Evolutionary conservation across 148 eudicot genomes (phyloP), one percentile per base, ranked within the genome.

Genomic region (Polygonum maritimum): DNA sequence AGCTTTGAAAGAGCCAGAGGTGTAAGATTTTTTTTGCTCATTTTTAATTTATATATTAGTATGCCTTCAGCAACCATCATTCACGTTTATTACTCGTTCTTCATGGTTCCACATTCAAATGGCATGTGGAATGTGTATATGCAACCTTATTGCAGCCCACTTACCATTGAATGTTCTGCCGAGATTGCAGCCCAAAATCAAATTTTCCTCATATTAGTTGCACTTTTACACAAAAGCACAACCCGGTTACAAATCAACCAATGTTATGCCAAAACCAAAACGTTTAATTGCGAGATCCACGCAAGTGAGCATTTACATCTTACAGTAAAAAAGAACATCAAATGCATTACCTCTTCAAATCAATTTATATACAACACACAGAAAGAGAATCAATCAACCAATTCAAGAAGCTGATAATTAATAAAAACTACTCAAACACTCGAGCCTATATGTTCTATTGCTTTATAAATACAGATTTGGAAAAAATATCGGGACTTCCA

Each of bases 351-450:
- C 71, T 31, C 69, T 62, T 35, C 38, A 38, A 38, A 62, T 26
- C 38, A 62, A 26, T 62, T 38, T 67, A 10, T 67, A 67, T 67
- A 67, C 71, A 67, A 63, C 40, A 63, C 31, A 62, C 44, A 67
- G 44, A 35, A 35, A 65, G 71, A 65, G 71, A 65, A 65, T 22
- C 8, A 35, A 65, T 36, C 41, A 35, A 41, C 7, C 33, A 22
- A 57, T 18, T 57, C 22, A 57, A 21, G 12, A 22, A 63, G 69
- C 69, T 63, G 16, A 63, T 44, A 44, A 44, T 31, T 16, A 62
- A 21, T 19, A 55, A 55, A 14, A 63, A 13, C 69, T 63, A 38
- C 36, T 44, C 60, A 54, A 65, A 65, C 71, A 35, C 44, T 67
- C 63, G 21, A 31, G 22, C 58, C 58, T 54, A 60, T 31, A 60